Evolutionary conservation across 768 basidiomycete genomes (phyloP), one percentile per base, ranked within the genome.

Genomic region (Lactarius vividus): DNA sequence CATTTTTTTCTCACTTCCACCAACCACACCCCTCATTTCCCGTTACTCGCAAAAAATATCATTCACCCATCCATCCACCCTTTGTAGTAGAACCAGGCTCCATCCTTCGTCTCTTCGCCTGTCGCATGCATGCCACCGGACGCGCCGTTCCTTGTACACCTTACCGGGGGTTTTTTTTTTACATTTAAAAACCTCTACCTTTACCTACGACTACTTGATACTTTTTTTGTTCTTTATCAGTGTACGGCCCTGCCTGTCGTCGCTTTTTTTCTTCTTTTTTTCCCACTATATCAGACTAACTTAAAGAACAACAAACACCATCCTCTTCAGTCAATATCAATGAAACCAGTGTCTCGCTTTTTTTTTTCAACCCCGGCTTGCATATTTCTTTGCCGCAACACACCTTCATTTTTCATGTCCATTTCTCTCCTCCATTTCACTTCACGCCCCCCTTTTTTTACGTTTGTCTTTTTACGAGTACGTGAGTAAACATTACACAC

Each of bases 61-160:
- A n/a, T 10, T 11, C 44, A 44, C 33, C 20, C 29, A 54, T 28
- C 29, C 26, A 49, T n/a, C 10, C 26, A 49, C 23, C 54, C 29
- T 55, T 29, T 52, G 49, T 52, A 52, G 49, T 39, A 49, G n/a
- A 23, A 23, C 23, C 49, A 52, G 49, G 49, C 49, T 11, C n/a
- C 13, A 13, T 16, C 44, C n/a, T 49, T 13, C 20, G 42, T 44
- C 46, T n/a, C 23, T 23, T 5, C 13, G 29, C 54, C 54, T 33
- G 54, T 33, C 31, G 29, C 54, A 23, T 46, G 62, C 62, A 62
- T 62, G 42, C 44, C 37, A n/a, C 18, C 29, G 62, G 62, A 57
- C 20, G 46, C 49, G 63, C 49, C 63, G 59, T 54, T 64, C 63
- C 52, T 64, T 64, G 63, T 64, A 64, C 63, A 44, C 49, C 63